A percentile compares a stretch with the other conserved stretches of the same genome.
These are phyloP conservation scores for Globisporangium middletonii DNA, from an alignment of 352 stramenopile species.

Conservation along the genomic window DNA sequence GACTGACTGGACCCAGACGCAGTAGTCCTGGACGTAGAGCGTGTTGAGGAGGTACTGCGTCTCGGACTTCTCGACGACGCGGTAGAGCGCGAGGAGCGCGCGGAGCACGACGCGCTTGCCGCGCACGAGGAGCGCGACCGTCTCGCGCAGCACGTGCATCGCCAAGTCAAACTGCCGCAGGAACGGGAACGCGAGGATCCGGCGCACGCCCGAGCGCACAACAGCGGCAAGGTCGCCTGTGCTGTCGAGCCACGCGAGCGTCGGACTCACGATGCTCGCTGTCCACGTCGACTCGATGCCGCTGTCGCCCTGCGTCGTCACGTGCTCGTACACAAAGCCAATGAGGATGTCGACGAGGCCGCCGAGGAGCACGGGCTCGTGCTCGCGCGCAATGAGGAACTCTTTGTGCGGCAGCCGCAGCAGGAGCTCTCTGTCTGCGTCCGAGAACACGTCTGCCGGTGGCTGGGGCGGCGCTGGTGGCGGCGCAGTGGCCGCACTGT, in stretches of 20 bases:
- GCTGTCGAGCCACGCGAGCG: constrained; percentile 93
- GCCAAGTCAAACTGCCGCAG: constrained; percentile 90
- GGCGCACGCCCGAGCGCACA: constrained; percentile 69
- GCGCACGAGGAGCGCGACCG: constrained; percentile 73
- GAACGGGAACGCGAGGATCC: constrained; percentile 96
- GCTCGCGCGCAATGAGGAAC: constrained; percentile 53
- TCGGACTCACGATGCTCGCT: constrained; percentile 91
- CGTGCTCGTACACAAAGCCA: constrained; percentile 94
- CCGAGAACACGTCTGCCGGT: constrained; percentile 26
- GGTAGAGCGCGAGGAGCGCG: constrained; percentile 87
- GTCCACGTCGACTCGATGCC: constrained; percentile 97
- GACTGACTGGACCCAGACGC: constrained; percentile 78
- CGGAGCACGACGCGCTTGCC: constrained; percentile 89
- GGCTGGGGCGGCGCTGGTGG: not conserved
- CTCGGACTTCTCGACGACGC: constrained; percentile 93
- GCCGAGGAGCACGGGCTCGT: constrained; percentile 63
- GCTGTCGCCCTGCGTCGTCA: constrained; percentile 93
- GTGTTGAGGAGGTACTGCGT: constrained; percentile 96
- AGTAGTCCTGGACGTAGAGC: constrained; percentile 94
- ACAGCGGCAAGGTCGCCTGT: constrained; percentile 51
- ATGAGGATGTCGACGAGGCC: constrained; percentile 93
- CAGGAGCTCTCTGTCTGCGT: constrained; percentile 73
- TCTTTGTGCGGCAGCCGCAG: constrained; percentile 69
- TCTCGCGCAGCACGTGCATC: constrained; percentile 75
- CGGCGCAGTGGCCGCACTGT: not conserved